Evolutionary conservation across 345 rosid species (phyloP), one percentile per base, ranked within the genome.

Genomic region (Eucalyptus polyanthemos): DNA sequence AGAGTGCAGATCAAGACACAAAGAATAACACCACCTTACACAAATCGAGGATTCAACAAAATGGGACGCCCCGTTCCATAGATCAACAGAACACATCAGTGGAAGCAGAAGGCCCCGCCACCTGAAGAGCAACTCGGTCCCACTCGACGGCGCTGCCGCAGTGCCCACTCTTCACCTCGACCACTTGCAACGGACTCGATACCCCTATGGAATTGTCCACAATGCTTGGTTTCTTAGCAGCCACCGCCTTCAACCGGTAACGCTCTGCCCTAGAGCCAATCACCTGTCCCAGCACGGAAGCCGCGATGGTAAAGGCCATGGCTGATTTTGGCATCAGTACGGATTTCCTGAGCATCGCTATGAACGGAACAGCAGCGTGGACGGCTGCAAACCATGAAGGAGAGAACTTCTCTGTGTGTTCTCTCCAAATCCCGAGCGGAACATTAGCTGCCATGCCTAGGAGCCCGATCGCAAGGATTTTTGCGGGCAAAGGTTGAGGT

Each of bases 201-300:
- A 40, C 76, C 5, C 81, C 80, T 14, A 45, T 87, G 1, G 91
- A 37, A 34, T 89, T 90, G 50, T 90, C 93, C 12, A 47, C 34
- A 0, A 90, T 90, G 51, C 93, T 50, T 42, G 91, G 88, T 90
- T 86, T 91, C 90, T 93, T 94, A 47, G 93, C 94, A 86, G 94
- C 93, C 29, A 92, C 89, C 8, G 94, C 91, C 92, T 95, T 95
- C 91, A 97, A 90, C 86, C 98, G 94, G 88, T 93, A 92, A 80
- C 97, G 94, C 94, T 98, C 99, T 72, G 99, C 98, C 93, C 99
- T 97, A 17, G 99, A 97, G 60, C 99, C 99, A n/a, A 98, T 94
- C 22, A 97, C 95, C 88, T 98, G 99, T 88, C 99, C 99, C 87
- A 97, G 90, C 40, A 97, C 87, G 4, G 99, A 97, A 9, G 99